Percentiles rank a stretch among this genome's conserved stretches.
phyloP scores from a whole-genome alignment of 495 filamentous ascomycete species.

The Sporormia fimetaria region DNA sequence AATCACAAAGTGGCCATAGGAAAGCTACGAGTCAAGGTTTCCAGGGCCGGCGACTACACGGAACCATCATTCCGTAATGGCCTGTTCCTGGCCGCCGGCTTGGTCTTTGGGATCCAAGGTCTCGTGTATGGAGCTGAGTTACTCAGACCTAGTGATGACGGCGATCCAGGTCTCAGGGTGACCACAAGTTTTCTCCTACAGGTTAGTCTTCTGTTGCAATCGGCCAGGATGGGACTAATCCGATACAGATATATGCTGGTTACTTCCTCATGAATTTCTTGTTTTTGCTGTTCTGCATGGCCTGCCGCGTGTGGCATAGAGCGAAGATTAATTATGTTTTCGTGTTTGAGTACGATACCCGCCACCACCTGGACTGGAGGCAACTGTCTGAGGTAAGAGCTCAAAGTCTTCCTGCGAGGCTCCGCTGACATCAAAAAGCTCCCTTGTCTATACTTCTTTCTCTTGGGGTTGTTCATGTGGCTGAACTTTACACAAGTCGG shows the following conservation, averaged over 20 bases:
- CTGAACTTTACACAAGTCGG: conserved; percentile 66
- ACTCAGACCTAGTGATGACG: conserved; percentile 30
- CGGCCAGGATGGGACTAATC: conserved; percentile 24
- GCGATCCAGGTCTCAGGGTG: conserved; percentile 37
- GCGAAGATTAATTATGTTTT: conserved; percentile 91
- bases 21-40: conserved; percentile 62
- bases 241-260: conserved; percentile 61
- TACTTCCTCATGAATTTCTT: conserved; percentile 69
- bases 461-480: conserved; percentile 75
- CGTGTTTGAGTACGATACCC: conserved; percentile 88
- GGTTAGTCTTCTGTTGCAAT: conserved; percentile 33
- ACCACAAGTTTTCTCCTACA: conserved; percentile 67
- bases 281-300: conserved; percentile 62
- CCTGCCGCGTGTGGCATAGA: conserved; percentile 67
- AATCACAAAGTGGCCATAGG: conserved; percentile 83
- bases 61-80: conserved; percentile 68
- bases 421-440: conserved; percentile 37
- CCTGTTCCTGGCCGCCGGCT: conserved; percentile 60
- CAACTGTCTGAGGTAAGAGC: conserved; percentile 59
- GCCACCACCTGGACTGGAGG: conserved; percentile 78
- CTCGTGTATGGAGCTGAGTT: conserved; percentile 53
- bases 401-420: neutral
- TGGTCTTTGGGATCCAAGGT: conserved; percentile 63
- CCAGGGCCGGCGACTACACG: conserved; percentile 56
- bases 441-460: conserved; percentile 61